Base-by-base conservation (phyloP, 352 stramenopile species). In the Phytophthora aleatoria region DNA sequence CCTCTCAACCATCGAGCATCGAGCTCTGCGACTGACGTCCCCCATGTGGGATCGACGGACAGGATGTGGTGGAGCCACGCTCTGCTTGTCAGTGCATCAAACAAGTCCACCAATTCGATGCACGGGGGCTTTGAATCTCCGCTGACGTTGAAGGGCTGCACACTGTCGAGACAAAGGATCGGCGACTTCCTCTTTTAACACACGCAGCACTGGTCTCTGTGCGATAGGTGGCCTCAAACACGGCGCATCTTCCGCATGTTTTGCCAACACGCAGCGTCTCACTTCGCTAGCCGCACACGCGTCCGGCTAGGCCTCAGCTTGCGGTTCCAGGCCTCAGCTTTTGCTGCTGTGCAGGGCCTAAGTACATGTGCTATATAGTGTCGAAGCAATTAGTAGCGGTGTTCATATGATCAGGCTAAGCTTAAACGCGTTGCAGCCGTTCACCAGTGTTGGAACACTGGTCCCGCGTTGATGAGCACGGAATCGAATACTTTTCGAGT, bases 241-340 rank as follows among this genome's bases (percentile, higher is more conserved):
- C 57, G 64, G 58, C 38, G 31, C 64, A 63, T 36, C n/a, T 35
- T 71, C 64, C 57, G 64, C 59, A 67, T 43, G 41, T 53, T 62
- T 67, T 9, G 50, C 12, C 24, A 72, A 72, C 58, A 72, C 58
- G 64, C 64, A 56, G 26, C 52, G 57, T 39, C 48, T 41, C 35
- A 41, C 35, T 41, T 41, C 35, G 7, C 35, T 41, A 41, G 35
- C 35, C 35, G 35, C 31, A 11, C 31, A 12, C 31, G 31, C 1
- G 31, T 12, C 31, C 11, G 31, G 31, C 5, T 36, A 33, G 3
- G 28, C 28, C 7, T 7, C 28, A 33, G 4, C 28, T 33, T 8
- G 28, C 3, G 7, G 3, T 33, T 33, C 28, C 28, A 33, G 28
- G 28, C 7, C 28, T 33, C 7, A 33, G 28, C 28, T 7, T 36